Base-by-base conservation (phyloP, 257 asterid genomes). In the Hygrophila difformis region DNA sequence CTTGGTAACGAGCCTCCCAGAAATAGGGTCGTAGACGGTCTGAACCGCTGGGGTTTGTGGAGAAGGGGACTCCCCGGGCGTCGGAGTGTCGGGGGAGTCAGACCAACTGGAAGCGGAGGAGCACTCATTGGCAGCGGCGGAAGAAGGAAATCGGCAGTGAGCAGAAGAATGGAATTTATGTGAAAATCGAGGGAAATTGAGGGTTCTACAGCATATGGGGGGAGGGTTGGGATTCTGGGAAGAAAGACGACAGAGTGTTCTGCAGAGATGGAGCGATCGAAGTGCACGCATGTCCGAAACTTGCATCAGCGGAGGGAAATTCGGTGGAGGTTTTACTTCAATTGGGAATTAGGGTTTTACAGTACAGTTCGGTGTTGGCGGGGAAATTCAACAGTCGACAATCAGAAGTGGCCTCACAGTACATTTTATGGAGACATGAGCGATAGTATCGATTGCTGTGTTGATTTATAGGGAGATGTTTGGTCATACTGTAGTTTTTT, bases 11-110 rank as follows among this genome's bases (percentile, higher is more conserved):
- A 73, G 28, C 15, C 70, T 47, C 44, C 83, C 82, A 49, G 81
- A 59, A 48, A 51, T 13, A 22, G 89, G 79, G 51, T 84, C 93
- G 63, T 64, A 70, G 39, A 55, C 51, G 6, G 91, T 57, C 50
- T 66, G 51, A 31, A 85, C 78, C 6, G 55, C 15, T 13, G 76
- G 33, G 53, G 35, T 49, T 47, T 53, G 17, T 4, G 8, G 65
- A 15, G 76, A 18, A 12, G 50, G 4, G n/a, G 76, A 51, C 4
- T 33, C 57, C 17, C 14, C 41, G 10, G 72, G 53, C 51, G 50
- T 43, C 44, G 43, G 56, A 4, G 72, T 40, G 29, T 19, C 56
- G 22, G 66, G 57, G 47, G 53, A 62, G 16, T 51, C 44, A 26
- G 76, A 31, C 82, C n/a, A n/a, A n/a, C n/a, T n/a, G n/a, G n/a